phyloP scores from a whole-genome alignment of 176 grass and related monocot species.

The Carex littledalei region DNA sequence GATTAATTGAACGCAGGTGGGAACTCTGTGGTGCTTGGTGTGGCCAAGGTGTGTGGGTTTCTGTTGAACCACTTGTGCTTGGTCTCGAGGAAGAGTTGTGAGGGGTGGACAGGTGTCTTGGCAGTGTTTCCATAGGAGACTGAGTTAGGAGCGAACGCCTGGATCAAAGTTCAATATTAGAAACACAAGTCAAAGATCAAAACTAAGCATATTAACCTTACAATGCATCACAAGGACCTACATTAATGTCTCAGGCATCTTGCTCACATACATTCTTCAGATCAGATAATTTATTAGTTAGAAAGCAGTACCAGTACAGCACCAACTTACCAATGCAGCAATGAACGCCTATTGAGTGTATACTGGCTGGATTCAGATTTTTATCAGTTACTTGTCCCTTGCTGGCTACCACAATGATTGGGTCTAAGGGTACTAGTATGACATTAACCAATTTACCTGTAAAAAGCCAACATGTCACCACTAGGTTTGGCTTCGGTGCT shows the following conservation, averaged over 20 bases:
- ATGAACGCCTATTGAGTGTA: neutral
- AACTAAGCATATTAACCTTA: neutral
- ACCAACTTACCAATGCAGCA: neutral
- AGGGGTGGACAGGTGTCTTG: constrained; percentile 38
- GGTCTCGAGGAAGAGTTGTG: constrained; percentile 44
- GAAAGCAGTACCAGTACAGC: neutral
- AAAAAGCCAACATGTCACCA: constrained; percentile 60
- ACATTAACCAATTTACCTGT: constrained; percentile 44
- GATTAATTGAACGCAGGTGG: constrained; percentile 22
- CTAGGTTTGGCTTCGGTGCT: constrained; percentile 37
- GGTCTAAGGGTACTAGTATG: neutral
- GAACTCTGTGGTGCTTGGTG: constrained; percentile 35
- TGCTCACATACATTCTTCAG: neutral
- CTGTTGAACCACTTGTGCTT: constrained; percentile 49
- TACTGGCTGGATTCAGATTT: constrained; percentile 6
- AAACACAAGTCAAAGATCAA: neutral
- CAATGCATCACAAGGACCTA: neutral
- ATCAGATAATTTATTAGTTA: neutral
- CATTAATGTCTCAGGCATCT: neutral
- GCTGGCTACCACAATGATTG: neutral
- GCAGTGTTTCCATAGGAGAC: constrained; percentile 47
- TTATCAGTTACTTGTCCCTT: neutral
- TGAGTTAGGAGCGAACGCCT: constrained; percentile 82
- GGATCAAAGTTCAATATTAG: constrained; percentile 8
- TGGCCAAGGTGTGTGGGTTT: constrained; percentile 18